A percentile compares a stretch with the other conserved stretches of the same genome.
Evolutionary conservation across 208 protist species (phyloP).

Genomic region (Leishmania gerbilli): DNA sequence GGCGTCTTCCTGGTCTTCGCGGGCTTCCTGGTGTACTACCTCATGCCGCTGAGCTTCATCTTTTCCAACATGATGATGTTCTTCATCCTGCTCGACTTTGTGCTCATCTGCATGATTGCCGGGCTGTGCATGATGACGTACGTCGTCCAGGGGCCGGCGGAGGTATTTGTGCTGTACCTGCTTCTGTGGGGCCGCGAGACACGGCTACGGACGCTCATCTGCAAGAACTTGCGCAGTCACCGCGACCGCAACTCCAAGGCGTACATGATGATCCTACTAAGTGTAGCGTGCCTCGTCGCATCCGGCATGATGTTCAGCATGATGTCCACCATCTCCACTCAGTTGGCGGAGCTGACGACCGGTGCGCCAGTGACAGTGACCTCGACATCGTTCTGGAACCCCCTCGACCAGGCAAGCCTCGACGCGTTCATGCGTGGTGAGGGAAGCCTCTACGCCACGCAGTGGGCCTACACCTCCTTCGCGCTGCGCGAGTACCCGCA

Average conservation of each 20-base stretch:
- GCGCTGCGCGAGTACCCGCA: constrained; percentile 57
- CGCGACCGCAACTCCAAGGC: constrained; percentile 90
- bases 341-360: constrained; percentile 42
- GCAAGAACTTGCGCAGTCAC: constrained; percentile 92
- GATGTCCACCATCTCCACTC: constrained; percentile 47
- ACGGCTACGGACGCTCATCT: constrained; percentile 76
- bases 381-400: constrained; percentile 36
- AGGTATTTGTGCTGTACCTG: constrained; percentile 64
- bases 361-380: constrained; percentile 64
- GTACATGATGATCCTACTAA: constrained; percentile 95
- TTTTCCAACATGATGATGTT: constrained; percentile 90
- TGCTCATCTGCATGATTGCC: constrained; percentile 92
- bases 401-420: constrained; percentile 49
- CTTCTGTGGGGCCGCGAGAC: constrained; percentile 90
- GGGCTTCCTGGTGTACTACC: constrained; percentile 96
- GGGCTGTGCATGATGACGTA: constrained; percentile 90
- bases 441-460: constrained; percentile 32
- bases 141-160: constrained; percentile 72
- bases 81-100: constrained; percentile 88
- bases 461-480: constrained; percentile 78
- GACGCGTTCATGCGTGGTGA: constrained; percentile 47
- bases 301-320: constrained; percentile 77
- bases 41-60: constrained; percentile 93
- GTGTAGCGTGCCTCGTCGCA: constrained; percentile 88
- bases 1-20: constrained; percentile 74